Conservation (phyloP, 768 basidiomycete genomes). For the Rhodotorula kratochvilovae region DNA sequence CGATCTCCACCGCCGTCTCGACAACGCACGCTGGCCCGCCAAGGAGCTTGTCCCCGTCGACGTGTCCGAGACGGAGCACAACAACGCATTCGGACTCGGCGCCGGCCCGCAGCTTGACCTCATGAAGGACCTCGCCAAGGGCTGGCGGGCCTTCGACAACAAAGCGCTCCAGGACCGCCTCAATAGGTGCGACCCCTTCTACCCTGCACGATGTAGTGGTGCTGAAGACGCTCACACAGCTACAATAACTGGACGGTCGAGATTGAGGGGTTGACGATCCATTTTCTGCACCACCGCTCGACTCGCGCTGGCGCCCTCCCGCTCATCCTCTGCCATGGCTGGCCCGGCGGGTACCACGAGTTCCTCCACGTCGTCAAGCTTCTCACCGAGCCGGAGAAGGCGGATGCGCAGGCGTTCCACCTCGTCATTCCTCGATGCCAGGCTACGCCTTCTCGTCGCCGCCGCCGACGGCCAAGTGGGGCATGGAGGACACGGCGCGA, state of each 20-base stretch:
- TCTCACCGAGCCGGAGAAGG: conserved; percentile 7
- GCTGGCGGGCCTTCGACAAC: conserved; percentile 8
- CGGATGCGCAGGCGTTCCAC: conserved; percentile 25
- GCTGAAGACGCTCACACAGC: too few species aligned
- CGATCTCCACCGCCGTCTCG: conserved; percentile 12
- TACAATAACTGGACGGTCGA: conserved; percentile 30
- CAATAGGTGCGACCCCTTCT: conserved; percentile 12
- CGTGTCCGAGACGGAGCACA: not conserved
- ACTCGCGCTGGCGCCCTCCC: conserved; percentile 34
- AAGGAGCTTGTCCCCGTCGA: conserved; percentile 7
- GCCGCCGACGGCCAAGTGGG: conserved; percentile 22
- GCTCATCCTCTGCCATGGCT: conserved; percentile 40
- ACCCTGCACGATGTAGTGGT: too few species aligned
- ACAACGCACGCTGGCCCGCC: conserved; percentile 20
- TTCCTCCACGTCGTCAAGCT: conserved; percentile 35
- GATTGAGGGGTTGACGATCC: conserved; percentile 32
- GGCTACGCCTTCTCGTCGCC: conserved; percentile 35
- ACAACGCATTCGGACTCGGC: not conserved
- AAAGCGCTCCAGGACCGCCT: not conserved
- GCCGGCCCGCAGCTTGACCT: conserved; percentile 13
- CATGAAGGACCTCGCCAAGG: conserved; percentile 27
- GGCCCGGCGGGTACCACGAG: conserved; percentile 39
- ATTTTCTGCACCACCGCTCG: conserved; percentile 42
- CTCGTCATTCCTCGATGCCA: conserved; percentile 38
- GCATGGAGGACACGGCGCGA: conserved; percentile 31